Conservation (phyloP, 2,329 filamentous ascomycete species). For the Diaporthe ampelina region DNA sequence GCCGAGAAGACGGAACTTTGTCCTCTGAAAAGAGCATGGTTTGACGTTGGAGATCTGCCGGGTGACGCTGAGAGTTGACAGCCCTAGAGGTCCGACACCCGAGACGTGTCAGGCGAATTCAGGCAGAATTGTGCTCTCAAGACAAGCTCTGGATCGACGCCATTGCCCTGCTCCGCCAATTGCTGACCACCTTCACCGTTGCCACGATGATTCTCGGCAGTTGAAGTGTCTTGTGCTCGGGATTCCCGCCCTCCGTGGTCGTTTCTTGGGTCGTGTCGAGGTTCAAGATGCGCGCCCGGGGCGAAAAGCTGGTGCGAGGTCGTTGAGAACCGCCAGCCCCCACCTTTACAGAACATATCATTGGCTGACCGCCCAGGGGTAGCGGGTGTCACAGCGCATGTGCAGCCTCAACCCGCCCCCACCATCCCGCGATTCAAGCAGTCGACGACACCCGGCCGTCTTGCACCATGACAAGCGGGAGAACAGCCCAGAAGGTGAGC, state of each 20-base stretch:
- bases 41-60: not conserved
- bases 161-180: conserved; percentile 8
- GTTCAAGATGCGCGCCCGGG: not conserved
- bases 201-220: not conserved
- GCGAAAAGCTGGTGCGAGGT: conserved; percentile 7
- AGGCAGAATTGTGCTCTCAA: conserved; percentile 36
- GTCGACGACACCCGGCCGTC: not conserved
- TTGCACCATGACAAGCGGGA: not conserved
- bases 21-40: not conserved
- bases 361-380: not conserved
- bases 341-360: not conserved
- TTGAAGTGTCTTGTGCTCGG: not conserved
- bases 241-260: not conserved
- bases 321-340: not conserved
- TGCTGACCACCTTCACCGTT: not conserved
- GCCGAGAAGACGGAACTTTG: not conserved
- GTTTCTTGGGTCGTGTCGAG: not conserved
- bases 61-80: not conserved
- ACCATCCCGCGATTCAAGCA: conserved; percentile 24
- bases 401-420: conserved; percentile 1
- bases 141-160: conserved; percentile 28
- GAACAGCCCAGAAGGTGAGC: not conserved
- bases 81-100: conserved; percentile 6
- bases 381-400: not conserved
- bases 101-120: conserved; percentile 28